Conservation (phyloP, 371 early-diverging fungal genomes). For the Mycotypha africana region DNA sequence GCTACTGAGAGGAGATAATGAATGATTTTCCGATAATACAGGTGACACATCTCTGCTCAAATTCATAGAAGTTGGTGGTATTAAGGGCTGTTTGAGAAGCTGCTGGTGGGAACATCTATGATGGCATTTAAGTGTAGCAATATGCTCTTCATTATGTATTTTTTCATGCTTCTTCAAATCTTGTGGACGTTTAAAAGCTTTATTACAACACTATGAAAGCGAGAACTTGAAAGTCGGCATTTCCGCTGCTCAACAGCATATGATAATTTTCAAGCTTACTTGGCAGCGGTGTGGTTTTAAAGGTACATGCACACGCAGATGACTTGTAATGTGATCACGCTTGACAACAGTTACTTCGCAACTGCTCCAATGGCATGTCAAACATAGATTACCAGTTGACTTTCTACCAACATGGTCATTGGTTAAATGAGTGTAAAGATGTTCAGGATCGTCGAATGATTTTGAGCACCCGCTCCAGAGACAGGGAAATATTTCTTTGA, state of each 20-base stretch:
- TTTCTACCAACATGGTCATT: constrained; percentile 92
- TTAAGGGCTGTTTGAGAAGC: constrained; percentile 10
- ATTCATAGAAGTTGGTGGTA: constrained; percentile 11
- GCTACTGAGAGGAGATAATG: constrained; percentile 22
- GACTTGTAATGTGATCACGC: constrained; percentile 93
- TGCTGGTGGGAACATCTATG: constrained; percentile 3
- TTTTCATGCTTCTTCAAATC: constrained; percentile 89
- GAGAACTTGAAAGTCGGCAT: too few species aligned
- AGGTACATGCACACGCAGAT: constrained; percentile 88
- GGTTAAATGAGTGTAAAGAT: constrained; percentile 78
- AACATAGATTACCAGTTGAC: constrained; percentile 79
- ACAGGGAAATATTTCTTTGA: constrained; percentile 22
- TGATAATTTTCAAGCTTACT: constrained; percentile 21
- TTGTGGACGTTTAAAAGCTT: constrained; percentile 87
- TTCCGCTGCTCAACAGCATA: not conserved
- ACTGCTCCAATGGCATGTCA: constrained; percentile 84
- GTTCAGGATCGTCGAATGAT: constrained; percentile 70
- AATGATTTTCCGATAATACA: constrained; percentile 12
- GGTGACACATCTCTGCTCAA: constrained; percentile 20
- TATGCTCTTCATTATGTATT: constrained; percentile 59
- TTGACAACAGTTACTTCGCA: constrained; percentile 74
- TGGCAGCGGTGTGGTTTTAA: constrained; percentile 82
- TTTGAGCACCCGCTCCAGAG: constrained; percentile 46
- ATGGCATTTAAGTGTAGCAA: constrained; percentile 10
- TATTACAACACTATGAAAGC: constrained; percentile 57